Percentiles rank a stretch among this genome's conserved stretches.
Evolutionary conservation across 2,329 filamentous ascomycete species (phyloP).

Genomic region (Exserohilum turcica): DNA sequence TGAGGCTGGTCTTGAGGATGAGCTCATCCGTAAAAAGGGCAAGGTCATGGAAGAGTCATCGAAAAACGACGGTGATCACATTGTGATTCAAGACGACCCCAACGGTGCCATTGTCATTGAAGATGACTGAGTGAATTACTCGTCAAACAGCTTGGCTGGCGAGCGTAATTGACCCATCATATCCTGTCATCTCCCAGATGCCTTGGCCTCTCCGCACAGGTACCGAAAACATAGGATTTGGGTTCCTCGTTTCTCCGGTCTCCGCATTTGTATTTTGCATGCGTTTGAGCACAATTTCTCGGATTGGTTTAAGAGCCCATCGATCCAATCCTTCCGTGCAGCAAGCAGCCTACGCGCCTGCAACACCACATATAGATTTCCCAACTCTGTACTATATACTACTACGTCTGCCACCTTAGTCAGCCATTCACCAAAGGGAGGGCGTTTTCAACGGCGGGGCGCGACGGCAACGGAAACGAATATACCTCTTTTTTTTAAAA

Average conservation of each 20-base stretch:
- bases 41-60: conserved; percentile 44
- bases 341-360: neutral
- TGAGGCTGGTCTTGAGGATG: conserved; percentile 48
- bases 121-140: conserved; percentile 26
- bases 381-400: conserved; percentile 18
- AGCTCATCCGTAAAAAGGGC: conserved; percentile 46
- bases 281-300: neutral
- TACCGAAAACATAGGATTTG: neutral
- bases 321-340: neutral
- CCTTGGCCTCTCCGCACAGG: neutral
- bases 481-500: conserved; percentile 17
- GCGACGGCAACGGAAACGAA: conserved; percentile 12
- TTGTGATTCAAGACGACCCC: conserved; percentile 42
- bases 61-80: conserved; percentile 39
- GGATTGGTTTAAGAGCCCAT: neutral
- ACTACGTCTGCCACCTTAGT: conserved; percentile 11
- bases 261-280: neutral
- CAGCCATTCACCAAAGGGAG: conserved; percentile 10
- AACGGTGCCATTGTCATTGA: conserved; percentile 48
- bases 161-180: neutral
- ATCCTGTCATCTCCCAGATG: neutral
- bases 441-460: conserved; percentile 17
- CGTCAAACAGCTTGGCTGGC: neutral
- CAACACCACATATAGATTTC: conserved; percentile 10
- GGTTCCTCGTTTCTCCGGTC: neutral